phyloP scores from a whole-genome alignment of 805 yeast species.

The Candida methanosorbosa region DNA sequence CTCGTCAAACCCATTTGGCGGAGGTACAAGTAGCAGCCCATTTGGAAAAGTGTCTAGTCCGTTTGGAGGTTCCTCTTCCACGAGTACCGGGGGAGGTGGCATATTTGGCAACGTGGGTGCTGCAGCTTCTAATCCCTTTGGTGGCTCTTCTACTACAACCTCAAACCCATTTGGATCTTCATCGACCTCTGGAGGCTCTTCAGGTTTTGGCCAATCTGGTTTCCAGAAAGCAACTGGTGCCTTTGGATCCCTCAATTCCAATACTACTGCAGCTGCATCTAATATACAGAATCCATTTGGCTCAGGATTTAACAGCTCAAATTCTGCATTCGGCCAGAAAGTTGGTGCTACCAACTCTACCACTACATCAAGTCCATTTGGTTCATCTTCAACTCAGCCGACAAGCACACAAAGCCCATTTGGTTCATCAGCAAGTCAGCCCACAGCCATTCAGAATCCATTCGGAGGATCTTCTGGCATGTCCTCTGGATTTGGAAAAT shows the following conservation, averaged over 20 bases:
- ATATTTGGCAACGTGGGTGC: slow-evolving; percentile 4
- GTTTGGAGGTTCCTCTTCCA: slow-evolving; percentile 5
- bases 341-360: too few species aligned
- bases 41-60: slow-evolving; percentile 3
- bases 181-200: slow-evolving; percentile 4
- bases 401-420: too few species aligned
- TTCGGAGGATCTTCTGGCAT: slow-evolving; percentile 4
- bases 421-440: slow-evolving; percentile 8
- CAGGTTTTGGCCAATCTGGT: slow-evolving; percentile 11
- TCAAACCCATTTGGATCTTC: slow-evolving; percentile 14
- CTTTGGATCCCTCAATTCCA: too few species aligned
- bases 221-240: slow-evolving; percentile 5
- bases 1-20: background rate
- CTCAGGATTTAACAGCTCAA: too few species aligned
- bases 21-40: background rate
- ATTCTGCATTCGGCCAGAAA: too few species aligned
- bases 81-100: too few species aligned
- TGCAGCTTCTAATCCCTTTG: slow-evolving; percentile 15
- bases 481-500: slow-evolving; percentile 1
- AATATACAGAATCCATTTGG: too few species aligned
- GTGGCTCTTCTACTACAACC: slow-evolving; percentile 7
- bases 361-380: too few species aligned
- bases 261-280: too few species aligned
- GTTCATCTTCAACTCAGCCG: too few species aligned
- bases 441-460: slow-evolving; percentile 1